phyloP scores from a whole-genome alignment of 1,284 basidiomycete genomes.

The Exobasidium cylindrosporum region DNA sequence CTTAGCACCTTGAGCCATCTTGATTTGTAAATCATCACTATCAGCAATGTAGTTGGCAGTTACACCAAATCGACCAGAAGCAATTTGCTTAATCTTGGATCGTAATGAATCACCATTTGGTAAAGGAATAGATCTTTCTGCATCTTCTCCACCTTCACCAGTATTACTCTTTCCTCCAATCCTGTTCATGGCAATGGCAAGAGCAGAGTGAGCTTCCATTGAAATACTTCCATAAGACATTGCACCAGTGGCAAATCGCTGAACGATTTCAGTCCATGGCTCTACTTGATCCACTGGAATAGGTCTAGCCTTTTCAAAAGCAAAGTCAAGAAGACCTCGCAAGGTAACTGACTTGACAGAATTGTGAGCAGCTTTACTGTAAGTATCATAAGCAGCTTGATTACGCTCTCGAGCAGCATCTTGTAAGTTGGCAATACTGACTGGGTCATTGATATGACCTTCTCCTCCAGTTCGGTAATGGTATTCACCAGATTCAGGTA shows the following conservation, averaged over 20 bases:
- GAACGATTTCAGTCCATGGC: slow-evolving; percentile 54
- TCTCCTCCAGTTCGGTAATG: slow-evolving; percentile 53
- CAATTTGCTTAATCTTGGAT: slow-evolving; percentile 54
- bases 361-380: slow-evolving; percentile 48
- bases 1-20: slow-evolving; percentile 54
- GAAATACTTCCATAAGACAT: slow-evolving; percentile 54
- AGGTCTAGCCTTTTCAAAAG: slow-evolving; percentile 40
- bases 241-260: slow-evolving; percentile 53
- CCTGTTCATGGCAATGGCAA: slow-evolving; percentile 53
- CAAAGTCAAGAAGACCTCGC: slow-evolving; percentile 50
- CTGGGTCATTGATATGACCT: slow-evolving; percentile 50
- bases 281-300: slow-evolving; percentile 54
- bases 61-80: slow-evolving; percentile 51
- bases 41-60: slow-evolving; percentile 51
- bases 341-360: slow-evolving; percentile 44
- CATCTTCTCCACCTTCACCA: slow-evolving; percentile 52
- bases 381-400: slow-evolving; percentile 47
- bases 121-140: slow-evolving; percentile 50
- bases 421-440: slow-evolving; percentile 49
- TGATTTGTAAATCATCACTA: slow-evolving; percentile 53
- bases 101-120: slow-evolving; percentile 53
- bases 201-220: slow-evolving; percentile 50
- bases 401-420: slow-evolving; percentile 49
- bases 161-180: slow-evolving; percentile 53
- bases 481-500: slow-evolving; percentile 51